Conservation (phyloP, 75 land plant genomes). For the Chamaecyparis obtusa region DNA sequence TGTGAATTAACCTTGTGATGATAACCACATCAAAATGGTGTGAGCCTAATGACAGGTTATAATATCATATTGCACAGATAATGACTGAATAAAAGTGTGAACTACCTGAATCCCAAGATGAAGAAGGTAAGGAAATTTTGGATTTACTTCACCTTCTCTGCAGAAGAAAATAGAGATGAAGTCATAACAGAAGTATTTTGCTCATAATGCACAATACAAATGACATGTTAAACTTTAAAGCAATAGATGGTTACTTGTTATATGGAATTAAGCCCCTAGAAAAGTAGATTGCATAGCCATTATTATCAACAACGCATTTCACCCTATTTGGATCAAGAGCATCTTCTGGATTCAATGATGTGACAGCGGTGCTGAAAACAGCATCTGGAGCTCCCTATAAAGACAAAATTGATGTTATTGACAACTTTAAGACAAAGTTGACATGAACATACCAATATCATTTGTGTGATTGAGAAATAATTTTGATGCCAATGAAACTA, state of each 20-base stretch:
- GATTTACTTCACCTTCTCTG: constrained; percentile 80
- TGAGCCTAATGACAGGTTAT: not conserved
- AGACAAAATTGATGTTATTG: not conserved
- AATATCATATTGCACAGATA: not conserved
- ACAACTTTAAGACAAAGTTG: not conserved
- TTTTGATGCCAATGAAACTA: not conserved
- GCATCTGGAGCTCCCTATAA: constrained; percentile 91
- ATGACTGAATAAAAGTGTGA: not conserved
- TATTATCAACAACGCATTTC: constrained; percentile 80
- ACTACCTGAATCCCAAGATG: constrained; percentile 98
- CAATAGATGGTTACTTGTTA: constrained; percentile 66
- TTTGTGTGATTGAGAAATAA: not conserved
- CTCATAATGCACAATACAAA: not conserved
- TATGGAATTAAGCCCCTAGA: constrained; percentile 92
- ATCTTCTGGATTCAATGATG: constrained; percentile 88
- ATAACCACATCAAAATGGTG: not conserved
- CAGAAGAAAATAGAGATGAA: not conserved
- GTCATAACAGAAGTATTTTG: not conserved
- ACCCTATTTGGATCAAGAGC: constrained; percentile 85
- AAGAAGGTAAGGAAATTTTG: constrained; percentile 82
- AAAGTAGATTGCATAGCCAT: constrained; percentile 95
- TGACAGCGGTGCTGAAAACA: constrained; percentile 94
- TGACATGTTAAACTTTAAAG: not conserved
- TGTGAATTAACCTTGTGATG: not conserved
- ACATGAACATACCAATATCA: not conserved